Conservation (phyloP, 495 filamentous ascomycete species). For the Penicillium mononematosum region DNA sequence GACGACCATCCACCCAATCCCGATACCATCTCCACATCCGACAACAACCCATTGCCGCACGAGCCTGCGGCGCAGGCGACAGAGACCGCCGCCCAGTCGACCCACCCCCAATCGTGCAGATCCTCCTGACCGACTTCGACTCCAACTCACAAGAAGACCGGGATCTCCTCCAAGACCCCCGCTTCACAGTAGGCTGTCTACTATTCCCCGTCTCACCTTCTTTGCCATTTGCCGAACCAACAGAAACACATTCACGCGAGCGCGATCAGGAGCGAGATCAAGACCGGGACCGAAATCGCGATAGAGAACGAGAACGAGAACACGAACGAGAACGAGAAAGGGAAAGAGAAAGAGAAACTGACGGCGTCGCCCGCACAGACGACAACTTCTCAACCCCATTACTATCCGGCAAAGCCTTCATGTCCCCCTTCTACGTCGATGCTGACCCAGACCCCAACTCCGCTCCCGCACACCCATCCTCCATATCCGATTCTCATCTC, state of each 20-base stretch:
- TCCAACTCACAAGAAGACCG: conserved; percentile 49
- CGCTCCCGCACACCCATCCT: conserved; percentile 67
- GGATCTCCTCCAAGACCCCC: conserved; percentile 66
- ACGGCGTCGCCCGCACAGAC: conserved; percentile 24
- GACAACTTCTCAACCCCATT: conserved; percentile 33
- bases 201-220: conserved; percentile 48
- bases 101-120: conserved; percentile 90
- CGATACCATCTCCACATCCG: conserved; percentile 68
- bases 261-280: conserved; percentile 19
- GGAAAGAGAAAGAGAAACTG: conserved; percentile 7
- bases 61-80: conserved; percentile 93
- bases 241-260: conserved; percentile 45
- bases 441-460: conserved; percentile 48
- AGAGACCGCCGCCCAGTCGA: conserved; percentile 91
- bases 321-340: no score
- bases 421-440: conserved; percentile 42
- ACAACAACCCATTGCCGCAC: conserved; percentile 86
- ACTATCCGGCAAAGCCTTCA: conserved; percentile 43
- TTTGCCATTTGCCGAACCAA: conserved; percentile 9
- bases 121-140: conserved; percentile 68
- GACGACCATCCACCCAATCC: conserved; percentile 25
- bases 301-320: conserved; percentile 47
- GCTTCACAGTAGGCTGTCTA: conserved; percentile 81
- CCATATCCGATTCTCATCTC: conserved; percentile 20
- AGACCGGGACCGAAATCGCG: conserved; percentile 48